A percentile compares a stretch with the other conserved stretches of the same genome.
Conservation (phyloP, 306 rosid species). For the Prosopis cineraria region DNA sequence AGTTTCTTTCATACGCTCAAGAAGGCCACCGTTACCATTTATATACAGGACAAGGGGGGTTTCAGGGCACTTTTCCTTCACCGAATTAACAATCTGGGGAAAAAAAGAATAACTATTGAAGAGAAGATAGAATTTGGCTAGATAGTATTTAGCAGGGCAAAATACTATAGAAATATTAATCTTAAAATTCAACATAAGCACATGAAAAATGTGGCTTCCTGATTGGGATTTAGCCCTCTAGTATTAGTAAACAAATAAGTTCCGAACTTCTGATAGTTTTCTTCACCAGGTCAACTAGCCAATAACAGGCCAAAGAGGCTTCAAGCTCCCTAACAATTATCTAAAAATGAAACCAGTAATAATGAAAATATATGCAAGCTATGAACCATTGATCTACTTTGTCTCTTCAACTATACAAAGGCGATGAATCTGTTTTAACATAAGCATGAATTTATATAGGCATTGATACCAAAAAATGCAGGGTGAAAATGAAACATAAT, state of each 20-base stretch:
- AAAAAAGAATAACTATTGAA: slow-evolving; percentile 9
- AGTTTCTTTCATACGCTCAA: slow-evolving; percentile 85
- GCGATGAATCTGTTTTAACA: neutral
- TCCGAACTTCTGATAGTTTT: neutral
- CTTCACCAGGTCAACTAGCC: slow-evolving; percentile 13
- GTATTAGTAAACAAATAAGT: slow-evolving; percentile 16
- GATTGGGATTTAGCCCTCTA: slow-evolving; percentile 4
- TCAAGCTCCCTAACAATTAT: neutral
- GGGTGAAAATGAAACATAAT: slow-evolving; percentile 6
- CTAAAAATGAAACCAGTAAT: neutral
- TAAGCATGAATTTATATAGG: slow-evolving; percentile 1
- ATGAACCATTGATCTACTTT: neutral
- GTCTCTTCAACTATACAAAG: neutral
- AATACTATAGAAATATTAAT: neutral
- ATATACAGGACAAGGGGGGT: slow-evolving; percentile 90
- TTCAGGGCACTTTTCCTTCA: slow-evolving; percentile 68
- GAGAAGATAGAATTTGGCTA: slow-evolving; percentile 20
- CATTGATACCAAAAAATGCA: slow-evolving; percentile 22
- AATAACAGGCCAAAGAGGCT: slow-evolving; percentile 18
- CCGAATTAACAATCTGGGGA: slow-evolving; percentile 70
- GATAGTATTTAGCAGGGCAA: too few relatives aligned
- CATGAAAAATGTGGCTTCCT: slow-evolving; percentile 3
- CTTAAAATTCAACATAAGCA: slow-evolving; percentile 14
- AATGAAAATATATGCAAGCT: neutral
- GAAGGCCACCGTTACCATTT: slow-evolving; percentile 95